These are phyloP conservation scores for Beauveria brongniartii DNA, from an alignment of 2,329 filamentous ascomycete species.

Conservation along the genomic window DNA sequence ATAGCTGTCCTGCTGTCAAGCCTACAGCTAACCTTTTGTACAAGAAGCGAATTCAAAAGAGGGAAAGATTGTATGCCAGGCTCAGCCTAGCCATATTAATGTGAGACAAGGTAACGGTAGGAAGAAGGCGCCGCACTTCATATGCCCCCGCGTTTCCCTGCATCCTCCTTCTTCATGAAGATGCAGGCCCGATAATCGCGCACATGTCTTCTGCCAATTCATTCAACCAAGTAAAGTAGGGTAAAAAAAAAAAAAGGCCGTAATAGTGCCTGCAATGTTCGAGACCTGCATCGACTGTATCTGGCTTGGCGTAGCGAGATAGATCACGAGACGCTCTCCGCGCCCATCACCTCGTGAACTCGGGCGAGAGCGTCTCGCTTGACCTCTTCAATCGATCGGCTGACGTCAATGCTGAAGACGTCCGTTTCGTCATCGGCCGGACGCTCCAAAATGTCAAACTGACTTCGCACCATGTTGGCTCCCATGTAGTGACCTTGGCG, in stretches of 20 bases:
- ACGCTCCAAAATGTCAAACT: slow-evolving; percentile 80
- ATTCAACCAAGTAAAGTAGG: not conserved
- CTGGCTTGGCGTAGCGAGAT: not conserved
- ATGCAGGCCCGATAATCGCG: not conserved
- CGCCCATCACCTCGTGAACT: slow-evolving; percentile 44
- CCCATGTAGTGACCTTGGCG: slow-evolving; percentile 93
- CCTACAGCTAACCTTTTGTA: not conserved
- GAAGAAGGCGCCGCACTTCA: not conserved
- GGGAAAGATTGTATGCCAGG: not conserved
- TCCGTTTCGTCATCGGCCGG: slow-evolving; percentile 64
- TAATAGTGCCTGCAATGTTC: not conserved
- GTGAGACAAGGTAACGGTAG: slow-evolving; percentile 2
- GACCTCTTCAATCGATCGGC: slow-evolving; percentile 49
- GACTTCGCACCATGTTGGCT: slow-evolving; percentile 87
- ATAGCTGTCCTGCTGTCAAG: not conserved
- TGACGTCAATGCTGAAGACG: slow-evolving; percentile 64
- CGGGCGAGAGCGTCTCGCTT: slow-evolving; percentile 49
- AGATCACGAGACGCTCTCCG: slow-evolving; percentile 14
- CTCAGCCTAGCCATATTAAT: not conserved
- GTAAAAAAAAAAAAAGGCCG: not conserved
- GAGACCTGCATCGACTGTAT: not conserved
- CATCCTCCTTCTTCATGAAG: not conserved
- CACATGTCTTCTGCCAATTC: not conserved
- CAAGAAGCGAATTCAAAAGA: not conserved
- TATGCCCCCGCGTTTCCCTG: not conserved